phyloP scores from a whole-genome alignment of 2,329 filamentous ascomycete genomes.

The Pestalotiopsis fici region DNA sequence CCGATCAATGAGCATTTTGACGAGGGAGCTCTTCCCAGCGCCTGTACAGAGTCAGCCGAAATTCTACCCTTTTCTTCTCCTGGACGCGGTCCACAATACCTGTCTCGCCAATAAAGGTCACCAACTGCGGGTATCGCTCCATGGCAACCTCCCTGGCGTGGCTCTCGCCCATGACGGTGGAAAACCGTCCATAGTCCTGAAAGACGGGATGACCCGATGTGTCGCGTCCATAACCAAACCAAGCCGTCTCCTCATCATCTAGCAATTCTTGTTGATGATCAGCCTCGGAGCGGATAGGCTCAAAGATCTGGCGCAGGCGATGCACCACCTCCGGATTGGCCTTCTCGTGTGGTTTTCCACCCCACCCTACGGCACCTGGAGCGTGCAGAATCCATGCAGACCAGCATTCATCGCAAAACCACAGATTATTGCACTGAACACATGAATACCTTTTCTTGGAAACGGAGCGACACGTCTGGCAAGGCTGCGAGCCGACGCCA shows the following conservation, averaged over 20 bases:
- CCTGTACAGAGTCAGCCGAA: conserved; percentile 13
- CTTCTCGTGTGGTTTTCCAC: conserved; percentile 17
- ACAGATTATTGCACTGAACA: conserved; percentile 33
- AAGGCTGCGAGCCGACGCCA: conserved; percentile 20
- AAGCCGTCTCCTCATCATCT: conserved; percentile 6
- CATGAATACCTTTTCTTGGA: conserved; percentile 28
- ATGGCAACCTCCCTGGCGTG: not conserved
- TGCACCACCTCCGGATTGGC: conserved; percentile 10
- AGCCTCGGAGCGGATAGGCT: conserved; percentile 1
- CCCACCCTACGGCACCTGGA: conserved; percentile 27
- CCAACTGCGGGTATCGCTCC: conserved; percentile 27
- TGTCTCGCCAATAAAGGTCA: conserved; percentile 40
- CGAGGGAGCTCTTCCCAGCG: conserved; percentile 46
- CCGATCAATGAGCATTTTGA: conserved; percentile 42
- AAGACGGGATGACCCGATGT: conserved; percentile 24
- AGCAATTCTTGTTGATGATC: conserved; percentile 6
- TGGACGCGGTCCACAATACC: conserved; percentile 3
- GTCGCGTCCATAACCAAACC: conserved; percentile 8
- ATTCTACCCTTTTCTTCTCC: not conserved
- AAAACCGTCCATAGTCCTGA: conserved; percentile 41
- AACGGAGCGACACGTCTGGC: conserved; percentile 29
- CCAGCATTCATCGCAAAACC: conserved; percentile 32
- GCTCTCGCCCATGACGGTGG: conserved; percentile 29
- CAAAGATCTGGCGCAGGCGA: conserved; percentile 7
- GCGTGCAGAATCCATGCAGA: conserved; percentile 26